Conservation (phyloP, 495 filamentous ascomycete species). For the Lasiosphaeria hispida region DNA sequence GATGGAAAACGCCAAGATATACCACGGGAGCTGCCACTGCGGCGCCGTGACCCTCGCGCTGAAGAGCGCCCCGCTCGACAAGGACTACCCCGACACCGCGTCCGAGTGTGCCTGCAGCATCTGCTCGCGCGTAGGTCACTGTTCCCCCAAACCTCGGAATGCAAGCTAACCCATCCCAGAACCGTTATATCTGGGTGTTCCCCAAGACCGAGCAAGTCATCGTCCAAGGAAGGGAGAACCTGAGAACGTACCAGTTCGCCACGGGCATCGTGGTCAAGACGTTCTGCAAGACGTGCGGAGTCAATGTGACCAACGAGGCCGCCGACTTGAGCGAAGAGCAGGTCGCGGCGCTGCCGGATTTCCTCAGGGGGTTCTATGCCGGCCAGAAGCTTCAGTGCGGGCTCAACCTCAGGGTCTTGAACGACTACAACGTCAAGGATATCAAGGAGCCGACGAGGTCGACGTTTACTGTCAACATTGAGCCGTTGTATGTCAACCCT, state of each 20-base stretch:
- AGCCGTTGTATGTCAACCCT: conserved; percentile 36
- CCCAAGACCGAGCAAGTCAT: conserved; percentile 22
- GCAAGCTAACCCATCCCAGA: background rate
- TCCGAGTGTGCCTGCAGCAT: conserved; percentile 42
- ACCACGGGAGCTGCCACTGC: conserved; percentile 54
- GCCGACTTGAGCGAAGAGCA: conserved; percentile 14
- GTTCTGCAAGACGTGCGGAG: conserved; percentile 46
- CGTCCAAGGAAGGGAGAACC: conserved; percentile 30
- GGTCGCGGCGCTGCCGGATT: conserved; percentile 15
- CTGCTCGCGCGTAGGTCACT: conserved; percentile 35
- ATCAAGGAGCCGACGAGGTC: conserved; percentile 20
- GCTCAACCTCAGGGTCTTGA: conserved; percentile 26
- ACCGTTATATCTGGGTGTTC: conserved; percentile 32
- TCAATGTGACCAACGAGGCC: conserved; percentile 24
- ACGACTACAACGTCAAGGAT: conserved; percentile 28
- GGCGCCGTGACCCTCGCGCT: conserved; percentile 44
- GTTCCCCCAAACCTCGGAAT: background rate
- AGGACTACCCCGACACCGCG: conserved; percentile 16
- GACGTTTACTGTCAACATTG: conserved; percentile 4
- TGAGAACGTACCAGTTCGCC: conserved; percentile 31
- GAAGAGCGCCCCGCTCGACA: conserved; percentile 33
- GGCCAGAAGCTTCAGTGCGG: background rate
- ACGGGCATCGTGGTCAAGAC: conserved; percentile 21
- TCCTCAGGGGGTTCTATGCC: conserved; percentile 13
- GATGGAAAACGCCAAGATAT: conserved; percentile 38